Percentiles rank a stretch among this genome's conserved stretches.
These are phyloP conservation scores for Petasospora rhodanensis DNA, from an alignment of 1,139 yeast species.

Conservation along the genomic window DNA sequence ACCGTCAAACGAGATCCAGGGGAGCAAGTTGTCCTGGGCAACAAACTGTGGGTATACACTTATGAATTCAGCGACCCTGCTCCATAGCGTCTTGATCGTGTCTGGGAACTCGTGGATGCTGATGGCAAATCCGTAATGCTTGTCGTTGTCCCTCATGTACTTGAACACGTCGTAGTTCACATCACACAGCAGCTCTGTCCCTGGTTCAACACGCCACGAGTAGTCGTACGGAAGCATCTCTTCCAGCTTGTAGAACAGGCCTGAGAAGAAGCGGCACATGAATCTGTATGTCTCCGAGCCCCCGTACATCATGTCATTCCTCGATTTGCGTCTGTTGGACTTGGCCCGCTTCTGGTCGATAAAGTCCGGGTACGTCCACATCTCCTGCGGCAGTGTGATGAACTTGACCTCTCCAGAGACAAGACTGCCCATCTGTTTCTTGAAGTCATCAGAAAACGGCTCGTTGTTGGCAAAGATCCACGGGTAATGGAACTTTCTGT, in stretches of 20 bases:
- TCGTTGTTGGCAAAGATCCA: conserved; percentile 78
- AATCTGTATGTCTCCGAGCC: conserved; percentile 64
- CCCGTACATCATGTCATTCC: conserved; percentile 55
- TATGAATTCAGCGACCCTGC: conserved; percentile 47
- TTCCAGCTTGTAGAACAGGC: conserved; percentile 58
- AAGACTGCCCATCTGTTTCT: conserved; percentile 39
- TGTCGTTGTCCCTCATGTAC: conserved; percentile 56
- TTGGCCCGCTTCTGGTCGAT: conserved; percentile 57
- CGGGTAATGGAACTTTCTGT: conserved; percentile 61
- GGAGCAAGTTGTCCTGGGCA: conserved; percentile 58
- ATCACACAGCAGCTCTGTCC: conserved; percentile 60
- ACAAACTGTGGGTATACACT: conserved; percentile 41
- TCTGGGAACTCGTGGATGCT: conserved; percentile 54
- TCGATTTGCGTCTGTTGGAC: conserved; percentile 27
- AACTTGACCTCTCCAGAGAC: conserved; percentile 60
- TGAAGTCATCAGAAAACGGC: conserved; percentile 39
- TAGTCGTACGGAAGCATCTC: conserved; percentile 52
- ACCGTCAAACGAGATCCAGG: conserved; percentile 60
- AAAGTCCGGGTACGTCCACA: conserved; percentile 74
- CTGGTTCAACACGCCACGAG: conserved; percentile 80
- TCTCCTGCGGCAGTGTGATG: conserved; percentile 57
- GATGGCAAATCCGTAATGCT: conserved; percentile 64
- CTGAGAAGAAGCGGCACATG: conserved; percentile 73
- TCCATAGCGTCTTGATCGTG: conserved; percentile 62
- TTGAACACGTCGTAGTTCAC: conserved; percentile 63